Percentiles rank a stretch among this genome's conserved stretches.
Conservation (phyloP, 768 basidiomycete genomes). For the Auricularia sp. region DNA sequence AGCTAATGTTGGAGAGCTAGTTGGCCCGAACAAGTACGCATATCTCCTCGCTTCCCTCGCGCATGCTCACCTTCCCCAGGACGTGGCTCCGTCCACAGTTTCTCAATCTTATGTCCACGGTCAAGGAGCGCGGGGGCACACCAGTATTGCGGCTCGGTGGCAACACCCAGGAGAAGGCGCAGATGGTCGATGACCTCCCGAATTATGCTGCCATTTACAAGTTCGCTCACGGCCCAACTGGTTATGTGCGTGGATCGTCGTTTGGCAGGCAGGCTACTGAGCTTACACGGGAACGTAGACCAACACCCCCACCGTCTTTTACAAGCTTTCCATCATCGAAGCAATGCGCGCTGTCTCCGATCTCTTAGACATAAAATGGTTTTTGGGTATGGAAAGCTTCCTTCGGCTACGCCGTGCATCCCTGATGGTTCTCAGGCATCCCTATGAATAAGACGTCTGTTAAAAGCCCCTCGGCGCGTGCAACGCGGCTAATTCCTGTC, state of each 20-base stretch:
- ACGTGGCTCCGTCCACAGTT: constrained; percentile 46
- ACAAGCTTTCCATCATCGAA: not conserved
- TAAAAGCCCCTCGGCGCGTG: not conserved
- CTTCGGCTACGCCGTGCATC: not conserved
- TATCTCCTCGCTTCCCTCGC: not conserved
- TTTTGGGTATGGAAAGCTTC: not conserved
- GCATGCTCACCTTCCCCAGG: not conserved
- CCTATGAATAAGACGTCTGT: not conserved
- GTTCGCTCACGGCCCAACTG: not conserved
- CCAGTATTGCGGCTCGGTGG: constrained; percentile 67
- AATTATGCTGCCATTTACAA: not conserved
- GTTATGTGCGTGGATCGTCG: not conserved
- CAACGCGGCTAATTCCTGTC: not conserved
- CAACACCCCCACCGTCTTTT: not conserved
- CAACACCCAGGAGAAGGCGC: constrained; percentile 55
- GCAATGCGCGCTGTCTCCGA: not conserved
- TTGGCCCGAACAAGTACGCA: constrained; percentile 40
- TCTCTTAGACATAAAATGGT: not conserved
- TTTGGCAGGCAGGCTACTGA: not conserved
- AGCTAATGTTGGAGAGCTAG: constrained; percentile 14
- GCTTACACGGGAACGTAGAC: not conserved
- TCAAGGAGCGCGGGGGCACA: constrained; percentile 51
- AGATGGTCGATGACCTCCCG: not conserved
- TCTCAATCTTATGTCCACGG: constrained; percentile 68
- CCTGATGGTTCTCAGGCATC: not conserved